Evolutionary conservation across 257 asterid species (phyloP), one percentile per base, ranked within the genome.

Genomic region (Fraxinus cuspidata): DNA sequence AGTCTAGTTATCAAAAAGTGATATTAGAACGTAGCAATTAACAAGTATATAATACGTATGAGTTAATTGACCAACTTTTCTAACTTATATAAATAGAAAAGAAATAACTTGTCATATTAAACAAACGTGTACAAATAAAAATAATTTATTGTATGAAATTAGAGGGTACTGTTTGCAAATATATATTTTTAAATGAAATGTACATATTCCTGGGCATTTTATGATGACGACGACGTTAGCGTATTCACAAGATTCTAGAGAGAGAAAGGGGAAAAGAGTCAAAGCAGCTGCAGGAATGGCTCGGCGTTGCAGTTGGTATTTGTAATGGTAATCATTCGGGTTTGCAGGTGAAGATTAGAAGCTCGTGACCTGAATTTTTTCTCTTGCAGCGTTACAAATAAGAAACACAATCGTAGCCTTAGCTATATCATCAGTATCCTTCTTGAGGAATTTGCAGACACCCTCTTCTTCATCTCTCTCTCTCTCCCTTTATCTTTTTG

Each of bases 231-330:
- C 64, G 16, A 72, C 35, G 65, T 72, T 42, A 31, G 63, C 75
- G 38, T 71, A 44, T 28, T 25, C 56, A 25, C 60, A 72, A 72
- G 75, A 72, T 44, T 72, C 27, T 44, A 60, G 77, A 56, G 70
- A 74, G 77, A 74, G 77, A 73, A 11, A 32, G 53, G 10, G 3
- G 13, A 74, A 8, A 35, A 56, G 69, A 74, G 77, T 74, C 77
- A 74, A 74, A 74, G 60, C 60, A 71, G 69, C 44, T 70, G 49
- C 47, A 32, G 49, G 66, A 7, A 58, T 21, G 66, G 28, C 27
- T n/a, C 70, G 58, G 77, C 70, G 77, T 28, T 19, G 44, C 77
- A 56, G 77, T 49, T 29, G 70, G 70, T 56, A 49, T 74, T 60
- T 37, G 77, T 56, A 74, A 37, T 70, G 25, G 73, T 70, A 74